Evolutionary conservation across 257 asterid species (phyloP).

Genomic region (Penstemon davidsonii): DNA sequence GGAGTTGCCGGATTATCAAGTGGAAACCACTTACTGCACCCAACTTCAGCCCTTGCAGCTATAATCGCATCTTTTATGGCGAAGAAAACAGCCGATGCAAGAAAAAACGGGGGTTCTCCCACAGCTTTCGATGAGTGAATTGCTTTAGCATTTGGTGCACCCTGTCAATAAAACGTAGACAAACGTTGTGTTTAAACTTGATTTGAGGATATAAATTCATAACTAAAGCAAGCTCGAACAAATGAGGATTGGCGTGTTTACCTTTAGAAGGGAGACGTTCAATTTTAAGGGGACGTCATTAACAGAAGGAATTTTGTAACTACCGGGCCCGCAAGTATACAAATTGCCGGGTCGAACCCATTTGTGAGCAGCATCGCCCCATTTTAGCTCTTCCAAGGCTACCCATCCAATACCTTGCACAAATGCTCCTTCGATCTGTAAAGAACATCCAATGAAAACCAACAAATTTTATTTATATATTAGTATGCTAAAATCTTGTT

Average conservation of each 20-base stretch:
- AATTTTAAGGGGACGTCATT: constrained; percentile 82
- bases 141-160: constrained; percentile 74
- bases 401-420: constrained; percentile 97
- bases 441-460: constrained; percentile 1
- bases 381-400: constrained; percentile 89
- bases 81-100: constrained; percentile 74
- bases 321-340: constrained; percentile 85
- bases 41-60: constrained; percentile 80
- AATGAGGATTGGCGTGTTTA: constrained; percentile 28
- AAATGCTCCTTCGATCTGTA: constrained; percentile 94
- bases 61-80: constrained; percentile 84
- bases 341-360: constrained; percentile 81
- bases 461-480: not conserved
- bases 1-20: constrained; percentile 97
- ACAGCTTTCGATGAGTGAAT: constrained; percentile 97
- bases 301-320: constrained; percentile 86
- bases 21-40: constrained; percentile 69
- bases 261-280: constrained; percentile 81
- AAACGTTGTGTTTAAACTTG: not conserved
- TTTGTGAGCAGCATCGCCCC: constrained; percentile 92
- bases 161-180: constrained; percentile 44
- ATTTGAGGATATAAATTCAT: too few relatives aligned
- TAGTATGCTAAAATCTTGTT: constrained; percentile 1
- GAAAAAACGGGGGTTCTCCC: constrained; percentile 97
- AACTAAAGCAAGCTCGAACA: not conserved